Evolutionary conservation across 306 rosid genomes (phyloP).

Genomic region (Urtica urens): DNA sequence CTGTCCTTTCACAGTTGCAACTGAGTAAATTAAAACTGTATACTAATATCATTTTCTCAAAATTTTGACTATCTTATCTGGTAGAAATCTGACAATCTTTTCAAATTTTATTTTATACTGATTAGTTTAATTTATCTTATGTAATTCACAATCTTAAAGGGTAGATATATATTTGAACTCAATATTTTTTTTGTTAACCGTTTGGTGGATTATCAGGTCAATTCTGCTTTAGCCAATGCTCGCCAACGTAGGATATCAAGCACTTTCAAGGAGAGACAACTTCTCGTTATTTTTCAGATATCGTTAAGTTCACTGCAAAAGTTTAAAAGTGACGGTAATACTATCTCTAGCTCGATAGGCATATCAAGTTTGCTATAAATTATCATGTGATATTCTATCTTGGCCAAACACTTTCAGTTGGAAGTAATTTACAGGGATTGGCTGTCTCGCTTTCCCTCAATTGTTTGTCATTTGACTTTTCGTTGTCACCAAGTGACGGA

Average conservation of each 20-base stretch:
- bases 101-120: too few relatives aligned
- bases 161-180: background rate
- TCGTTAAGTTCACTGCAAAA: slow-evolving; percentile 2
- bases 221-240: background rate
- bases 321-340: slow-evolving; percentile 11
- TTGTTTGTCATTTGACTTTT: slow-evolving; percentile 11
- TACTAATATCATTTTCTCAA: too few relatives aligned
- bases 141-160: too few relatives aligned
- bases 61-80: too few relatives aligned
- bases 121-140: too few relatives aligned
- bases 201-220: slow-evolving; percentile 5
- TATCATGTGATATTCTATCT: background rate
- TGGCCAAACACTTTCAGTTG: slow-evolving; percentile 7
- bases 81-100: too few relatives aligned
- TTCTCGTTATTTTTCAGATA: slow-evolving; percentile 8
- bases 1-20: too few relatives aligned
- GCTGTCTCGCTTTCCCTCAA: slow-evolving; percentile 7
- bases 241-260: slow-evolving; percentile 8
- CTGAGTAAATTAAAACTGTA: too few relatives aligned
- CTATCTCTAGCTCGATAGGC: background rate
- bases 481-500: slow-evolving; percentile 4
- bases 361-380: background rate
- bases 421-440: slow-evolving; percentile 5
- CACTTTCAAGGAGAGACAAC: slow-evolving; percentile 3
- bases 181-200: background rate